Evolutionary conservation across 2,329 filamentous ascomycete species (phyloP), one percentile per base, ranked within the genome.

Genomic region (Apiospora arundinis): DNA sequence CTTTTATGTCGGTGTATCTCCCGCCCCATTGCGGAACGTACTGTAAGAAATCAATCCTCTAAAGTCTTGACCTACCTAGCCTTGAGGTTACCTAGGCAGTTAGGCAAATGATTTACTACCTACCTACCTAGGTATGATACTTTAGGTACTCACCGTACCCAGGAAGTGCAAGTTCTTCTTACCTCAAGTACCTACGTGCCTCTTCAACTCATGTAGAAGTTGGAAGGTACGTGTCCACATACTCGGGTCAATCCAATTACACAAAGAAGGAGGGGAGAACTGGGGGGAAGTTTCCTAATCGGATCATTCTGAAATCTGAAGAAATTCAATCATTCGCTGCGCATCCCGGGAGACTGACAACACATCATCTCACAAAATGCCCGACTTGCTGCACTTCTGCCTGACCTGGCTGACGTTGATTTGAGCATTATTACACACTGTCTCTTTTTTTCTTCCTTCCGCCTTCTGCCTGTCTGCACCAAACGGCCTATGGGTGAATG

Each of bases 361-460:
- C 85, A 82, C 84, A 87, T 86, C 84, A 84, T 79, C 81, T 79
- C 78, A 81, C 78, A 74, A 80, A 79, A 80, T 80, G 81, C 82
- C 82, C 80, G 80, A 83, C 80, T 76, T 80, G 78, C 80, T 84
- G 83, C 83, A 85, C 80, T 81, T 83, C 81, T 85, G 83, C 83
- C 83, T 83, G 82, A 85, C 82, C 76, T 78, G 77, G 74, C 79
- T 74, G 77, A 77, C 73, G 74, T 40, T 63, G 67, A 40, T 49
- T 52, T 69, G 46, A 69, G 44, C 23, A 23, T 67, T 56, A 28
- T 71, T 45, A 25, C 70, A 49, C 65, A 23, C 46, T 56, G 32
- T 37, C 40, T 67, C 25, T 70, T 70, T 28, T 69, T 23, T 67
- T n/a, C 32, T 28, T 44, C 66, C 44, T 49, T 46, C 66, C 46